Base-by-base conservation (phyloP, 768 basidiomycete genomes). In the Cyclocybe cylindracea region DNA sequence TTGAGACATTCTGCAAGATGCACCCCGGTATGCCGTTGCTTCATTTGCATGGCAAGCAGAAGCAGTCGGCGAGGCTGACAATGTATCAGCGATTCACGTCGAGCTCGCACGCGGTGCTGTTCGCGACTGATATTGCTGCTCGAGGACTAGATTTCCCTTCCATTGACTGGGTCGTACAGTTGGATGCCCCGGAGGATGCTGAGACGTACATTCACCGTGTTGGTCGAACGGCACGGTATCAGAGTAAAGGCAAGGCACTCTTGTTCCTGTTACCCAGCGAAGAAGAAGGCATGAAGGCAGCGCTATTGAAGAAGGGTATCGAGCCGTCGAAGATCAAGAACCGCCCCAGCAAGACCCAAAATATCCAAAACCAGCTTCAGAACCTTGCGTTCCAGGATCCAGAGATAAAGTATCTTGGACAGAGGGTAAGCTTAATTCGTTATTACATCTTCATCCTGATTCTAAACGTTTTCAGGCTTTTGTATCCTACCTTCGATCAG, bases 131-230 rank as follows among this genome's bases (percentile, higher is more conserved):
- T 65, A 88, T 99, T 53, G 96, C 96, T 34, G 93, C 96, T 4
- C 86, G 96, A 51, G 96, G 96, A 1, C 76, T 98, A 50, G 96
- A 99, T 70, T 99, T 99, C 70, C 96, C 97, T 4, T 81, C 90
- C 0, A 87, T 99, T 16, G 92, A 97, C 68, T 98, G 96, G 96
- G 96, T 99, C 1, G 65, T 99, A 29, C 96, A 99, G 66, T 73
- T 94, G 10, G 96, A 99, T 67, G 92, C 91, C 2, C 96, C 96
- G 0, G 96, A 99, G 70, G 96, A 99, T 62, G 93, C 89, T 5
- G 94, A 97, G 43, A 99, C 94, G 9, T 98, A 99, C 67, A 93
- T 99, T 37, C 96, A 99, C 66, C 86, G 96, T 31, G 95, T 99
- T 2, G 96, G 96, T 0, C 80, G 96, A 41, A 99, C 96, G 11